phyloP scores from a whole-genome alignment of 2,329 filamentous ascomycete species.

The Amylocarpus encephaloides region DNA sequence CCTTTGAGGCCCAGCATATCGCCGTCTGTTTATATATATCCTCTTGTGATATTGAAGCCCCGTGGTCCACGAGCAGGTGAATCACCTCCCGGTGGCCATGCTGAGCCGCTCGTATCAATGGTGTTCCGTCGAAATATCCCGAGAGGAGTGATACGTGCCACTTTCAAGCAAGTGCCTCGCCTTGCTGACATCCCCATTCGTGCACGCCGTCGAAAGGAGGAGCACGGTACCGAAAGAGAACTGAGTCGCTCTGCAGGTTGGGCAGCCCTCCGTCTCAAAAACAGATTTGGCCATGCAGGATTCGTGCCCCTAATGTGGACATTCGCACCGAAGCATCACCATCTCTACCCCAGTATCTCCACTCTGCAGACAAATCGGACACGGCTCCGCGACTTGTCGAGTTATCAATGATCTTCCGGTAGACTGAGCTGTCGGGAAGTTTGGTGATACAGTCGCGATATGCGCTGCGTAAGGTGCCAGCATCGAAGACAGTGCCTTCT shows the following conservation, averaged over 20 bases:
- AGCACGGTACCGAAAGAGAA: constrained; percentile 2
- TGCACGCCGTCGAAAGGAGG: background rate
- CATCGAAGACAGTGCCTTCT: too few relatives aligned
- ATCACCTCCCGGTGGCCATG: background rate
- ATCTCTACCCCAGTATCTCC: constrained; percentile 4
- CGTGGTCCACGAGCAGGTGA: constrained; percentile 2
- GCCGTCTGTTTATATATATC: constrained; percentile 1
- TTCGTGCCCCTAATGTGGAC: constrained; percentile 2
- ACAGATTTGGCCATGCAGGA: constrained; percentile 4
- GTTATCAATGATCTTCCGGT: too few relatives aligned
- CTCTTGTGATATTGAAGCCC: background rate
- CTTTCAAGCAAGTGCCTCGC: constrained; percentile 5
- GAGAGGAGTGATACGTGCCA: constrained; percentile 4
- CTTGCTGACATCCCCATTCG: background rate
- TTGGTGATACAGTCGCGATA: too few relatives aligned
- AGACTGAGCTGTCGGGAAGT: too few relatives aligned
- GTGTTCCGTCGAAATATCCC: constrained; percentile 3
- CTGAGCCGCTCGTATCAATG: constrained; percentile 5
- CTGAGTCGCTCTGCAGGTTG: constrained; percentile 6
- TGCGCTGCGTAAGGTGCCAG: too few relatives aligned
- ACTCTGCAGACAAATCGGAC: constrained; percentile 1
- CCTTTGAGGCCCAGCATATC: constrained; percentile 6
- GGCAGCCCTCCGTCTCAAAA: constrained; percentile 2
- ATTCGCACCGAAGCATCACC: constrained; percentile 7
- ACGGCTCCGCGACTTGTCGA: too few relatives aligned